Base-by-base conservation (phyloP, 2,329 filamentous ascomycete genomes). In the Mariannaea elegans region DNA sequence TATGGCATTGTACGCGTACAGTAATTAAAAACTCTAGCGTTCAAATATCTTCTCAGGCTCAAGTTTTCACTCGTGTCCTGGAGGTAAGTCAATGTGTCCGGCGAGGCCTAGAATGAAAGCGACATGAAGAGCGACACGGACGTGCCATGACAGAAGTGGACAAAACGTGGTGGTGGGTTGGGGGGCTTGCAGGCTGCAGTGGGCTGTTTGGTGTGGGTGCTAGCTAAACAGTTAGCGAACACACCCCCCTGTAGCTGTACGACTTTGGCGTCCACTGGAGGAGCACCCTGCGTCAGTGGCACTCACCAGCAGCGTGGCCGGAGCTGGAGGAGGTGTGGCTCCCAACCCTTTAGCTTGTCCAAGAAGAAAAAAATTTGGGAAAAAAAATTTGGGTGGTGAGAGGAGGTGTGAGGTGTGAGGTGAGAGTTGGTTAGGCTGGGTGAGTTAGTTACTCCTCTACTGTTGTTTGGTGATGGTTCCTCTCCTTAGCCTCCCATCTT, bases 101-200 rank as follows among this genome's bases (percentile, higher is more conserved):
- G 24, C 9, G 24, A 27, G 24, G 9, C 24, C 24, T 27, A 9
- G 24, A 9, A 27, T 27, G 24, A 27, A 27, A 27, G 24, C 24
- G 9, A 9, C 9, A 27, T 27, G 24, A 27, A 27, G 9, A 27
- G 24, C 24, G 44, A 42, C 29, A 34, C 42, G 23, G 42, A 16
- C 32, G 36, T 54, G 45, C 45, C 36, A 44, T 27, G 34, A 14
- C 9, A 16, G 36, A 24, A 7, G 48, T 53, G 48, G 42, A 39
- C 34, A 53, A 59, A 57, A 59, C 56, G 49, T 59, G 56, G 48
- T 59, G 49, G 44, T 27, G 24, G 24, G 24, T 27, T 53, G 56
- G 41, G 48, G 27, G 34, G 14, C 24, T 42, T 46, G 55, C 41
- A 27, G 56, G 49, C 38, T 45, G 12, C 50, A 46, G 50, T 53